Conservation (phyloP, 768 basidiomycete species). For the Neoboletus magnificus region DNA sequence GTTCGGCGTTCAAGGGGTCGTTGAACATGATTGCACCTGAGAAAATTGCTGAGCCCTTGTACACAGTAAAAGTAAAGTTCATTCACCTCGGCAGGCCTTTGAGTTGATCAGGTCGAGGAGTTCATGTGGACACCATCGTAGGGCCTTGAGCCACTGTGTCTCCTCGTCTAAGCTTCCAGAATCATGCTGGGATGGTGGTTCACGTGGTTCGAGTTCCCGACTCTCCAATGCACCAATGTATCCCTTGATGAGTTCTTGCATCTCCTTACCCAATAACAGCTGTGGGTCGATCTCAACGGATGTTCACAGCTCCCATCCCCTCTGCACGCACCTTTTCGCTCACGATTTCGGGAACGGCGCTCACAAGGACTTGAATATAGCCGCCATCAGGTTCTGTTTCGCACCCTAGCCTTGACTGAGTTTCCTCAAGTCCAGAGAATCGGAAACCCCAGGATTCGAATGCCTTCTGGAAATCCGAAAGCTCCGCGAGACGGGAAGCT, state of each 20-base stretch:
- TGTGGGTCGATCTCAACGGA: constrained; percentile 28
- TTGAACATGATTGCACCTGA: constrained; percentile 98
- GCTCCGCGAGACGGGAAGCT: constrained; percentile 45
- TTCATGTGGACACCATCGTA: constrained; percentile 80
- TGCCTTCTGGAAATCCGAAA: constrained; percentile 39
- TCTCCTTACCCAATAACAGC: constrained; percentile 66
- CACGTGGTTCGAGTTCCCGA: constrained; percentile 34
- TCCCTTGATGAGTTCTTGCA: constrained; percentile 71
- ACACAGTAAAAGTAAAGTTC: neutral
- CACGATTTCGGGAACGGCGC: constrained; percentile 65
- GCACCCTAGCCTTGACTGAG: constrained; percentile 15
- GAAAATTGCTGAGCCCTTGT: constrained; percentile 2
- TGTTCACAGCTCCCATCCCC: neutral
- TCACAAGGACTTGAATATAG: constrained; percentile 66
- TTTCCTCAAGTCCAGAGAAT: constrained; percentile 41
- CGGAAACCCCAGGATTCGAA: constrained; percentile 70
- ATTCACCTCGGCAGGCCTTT: constrained; percentile 89
- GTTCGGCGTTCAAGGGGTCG: constrained; percentile 62
- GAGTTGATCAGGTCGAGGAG: constrained; percentile 87
- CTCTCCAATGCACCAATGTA: constrained; percentile 61
- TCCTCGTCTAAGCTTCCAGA: constrained; percentile 17
- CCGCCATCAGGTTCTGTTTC: constrained; percentile 25
- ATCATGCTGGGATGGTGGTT: constrained; percentile 13
- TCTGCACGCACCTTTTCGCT: constrained; percentile 53
- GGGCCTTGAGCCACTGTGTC: constrained; percentile 59